Base-by-base conservation (phyloP, 2,329 filamentous ascomycete species). In the Knufia fluminis region DNA sequence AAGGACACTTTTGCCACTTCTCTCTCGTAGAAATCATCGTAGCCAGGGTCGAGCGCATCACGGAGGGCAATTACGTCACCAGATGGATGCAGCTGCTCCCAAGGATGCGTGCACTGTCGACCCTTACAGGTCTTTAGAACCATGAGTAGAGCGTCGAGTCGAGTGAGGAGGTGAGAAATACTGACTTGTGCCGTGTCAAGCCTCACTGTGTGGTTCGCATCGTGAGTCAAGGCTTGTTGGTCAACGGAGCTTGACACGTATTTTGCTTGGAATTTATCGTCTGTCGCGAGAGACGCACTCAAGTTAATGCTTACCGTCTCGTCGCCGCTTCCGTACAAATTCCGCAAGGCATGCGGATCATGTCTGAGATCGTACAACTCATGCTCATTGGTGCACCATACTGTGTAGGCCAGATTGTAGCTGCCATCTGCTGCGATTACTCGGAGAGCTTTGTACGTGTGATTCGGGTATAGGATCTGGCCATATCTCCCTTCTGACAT, bases 331-430 rank as follows among this genome's bases (percentile, higher is more conserved):
- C 9, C 33, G 22, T 35, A 28, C 17, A 46, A 32, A 31, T 69
- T 69, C 39, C 66, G 46, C 17, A 67, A 38, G 54, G 68, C 60
- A 51, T 66, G 66, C 0, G 65, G 64, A 19, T 46, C 44, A 23
- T 14, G 16, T 16, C 53, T 60, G 2, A 68, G 54, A 48, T 70
- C 65, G 32, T 70, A 70, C 0, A 69, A 54, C 33, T 70, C 64
- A 42, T 69, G 67, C 50, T 69, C 66, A 16, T 64, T 64, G 36
- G 53, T 67, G 52, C 67, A 69, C 64, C 66, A 69, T 2, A 70
- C 66, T 0, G 64, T 64, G 51, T 69, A 70, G 48, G 67, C 69
- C 1, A 70, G 51, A 26, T 66, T 64, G 28, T 69, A 68, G 1
- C 55, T 59, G 1, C 64, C 50, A 2, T 64, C 62, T 9, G 32